These are phyloP conservation scores for Periconia macrospinosa DNA, from an alignment of 2,329 filamentous ascomycete species.

Conservation along the genomic window DNA sequence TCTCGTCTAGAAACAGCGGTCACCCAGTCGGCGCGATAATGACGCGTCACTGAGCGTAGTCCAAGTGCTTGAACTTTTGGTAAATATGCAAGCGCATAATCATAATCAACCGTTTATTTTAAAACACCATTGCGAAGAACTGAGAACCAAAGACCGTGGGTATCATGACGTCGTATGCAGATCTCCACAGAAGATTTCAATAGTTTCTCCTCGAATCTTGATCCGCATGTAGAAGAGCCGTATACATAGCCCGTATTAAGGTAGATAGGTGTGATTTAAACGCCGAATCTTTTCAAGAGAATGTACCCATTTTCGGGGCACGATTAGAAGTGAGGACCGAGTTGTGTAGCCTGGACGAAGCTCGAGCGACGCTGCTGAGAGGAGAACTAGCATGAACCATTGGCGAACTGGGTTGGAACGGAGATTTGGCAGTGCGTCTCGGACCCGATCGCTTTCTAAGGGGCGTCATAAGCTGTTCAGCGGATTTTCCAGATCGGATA, in stretches of 20 bases:
- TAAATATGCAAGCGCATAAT: conserved; percentile 28
- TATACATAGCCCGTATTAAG: neutral
- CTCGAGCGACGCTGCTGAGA: conserved; percentile 33
- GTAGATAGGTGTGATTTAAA: neutral
- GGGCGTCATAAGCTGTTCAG: conserved; percentile 43
- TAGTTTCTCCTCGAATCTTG: conserved; percentile 20
- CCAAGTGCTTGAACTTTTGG: conserved; percentile 25
- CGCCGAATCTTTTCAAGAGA: conserved; percentile 24
- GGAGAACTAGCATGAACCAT: conserved; percentile 25
- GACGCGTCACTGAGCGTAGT: conserved; percentile 1
- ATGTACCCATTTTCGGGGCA: conserved; percentile 39
- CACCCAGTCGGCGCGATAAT: neutral
- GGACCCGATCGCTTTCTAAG: conserved; percentile 39
- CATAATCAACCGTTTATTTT: conserved; percentile 20
- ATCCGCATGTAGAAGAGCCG: conserved; percentile 2
- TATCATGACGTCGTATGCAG: conserved; percentile 38
- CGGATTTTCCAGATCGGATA: conserved; percentile 42
- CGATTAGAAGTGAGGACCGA: conserved; percentile 31
- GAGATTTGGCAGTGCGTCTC: conserved; percentile 28
- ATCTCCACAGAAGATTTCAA: conserved; percentile 14
- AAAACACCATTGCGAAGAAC: conserved; percentile 23
- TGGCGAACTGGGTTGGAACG: conserved; percentile 17
- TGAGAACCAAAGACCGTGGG: conserved; percentile 33
- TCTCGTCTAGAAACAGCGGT: neutral
- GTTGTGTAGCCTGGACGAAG: conserved; percentile 26